phyloP scores from a whole-genome alignment of 106 monocot species.

The Hemerocallis citrina region DNA sequence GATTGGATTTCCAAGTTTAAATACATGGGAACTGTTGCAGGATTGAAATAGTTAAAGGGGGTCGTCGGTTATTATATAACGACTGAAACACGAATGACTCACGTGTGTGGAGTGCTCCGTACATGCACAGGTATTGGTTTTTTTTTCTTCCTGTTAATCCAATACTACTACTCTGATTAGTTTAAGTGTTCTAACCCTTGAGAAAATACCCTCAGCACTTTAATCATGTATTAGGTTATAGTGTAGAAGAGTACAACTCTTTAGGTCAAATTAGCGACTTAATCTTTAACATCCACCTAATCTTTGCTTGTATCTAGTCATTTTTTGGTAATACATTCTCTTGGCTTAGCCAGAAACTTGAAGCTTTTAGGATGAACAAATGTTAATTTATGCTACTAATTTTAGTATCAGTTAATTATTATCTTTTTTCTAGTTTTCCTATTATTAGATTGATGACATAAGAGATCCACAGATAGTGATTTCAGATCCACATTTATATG shows the following conservation, averaged over 20 bases:
- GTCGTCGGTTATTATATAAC: slow-evolving; percentile 14
- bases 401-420: background rate
- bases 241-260: too few species aligned
- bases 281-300: background rate
- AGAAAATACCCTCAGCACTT: too few species aligned
- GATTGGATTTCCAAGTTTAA: slow-evolving; percentile 31
- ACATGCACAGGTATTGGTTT: background rate
- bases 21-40: slow-evolving; percentile 21
- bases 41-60: background rate
- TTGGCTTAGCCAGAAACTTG: slow-evolving; percentile 10
- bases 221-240: too few species aligned
- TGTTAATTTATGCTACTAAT: slow-evolving; percentile 22
- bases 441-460: slow-evolving; percentile 30
- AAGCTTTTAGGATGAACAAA: slow-evolving; percentile 7
- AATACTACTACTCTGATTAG: background rate
- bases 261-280: too few species aligned
- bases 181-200: background rate
- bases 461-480: slow-evolving; percentile 16
- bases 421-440: too few species aligned
- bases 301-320: background rate
- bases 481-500: background rate
- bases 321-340: background rate
- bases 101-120: slow-evolving; percentile 1
- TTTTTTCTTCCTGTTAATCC: background rate
- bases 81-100: slow-evolving; percentile 9